Conservation (phyloP, 495 filamentous ascomycete species). For the Trichoderma parareesei region DNA sequence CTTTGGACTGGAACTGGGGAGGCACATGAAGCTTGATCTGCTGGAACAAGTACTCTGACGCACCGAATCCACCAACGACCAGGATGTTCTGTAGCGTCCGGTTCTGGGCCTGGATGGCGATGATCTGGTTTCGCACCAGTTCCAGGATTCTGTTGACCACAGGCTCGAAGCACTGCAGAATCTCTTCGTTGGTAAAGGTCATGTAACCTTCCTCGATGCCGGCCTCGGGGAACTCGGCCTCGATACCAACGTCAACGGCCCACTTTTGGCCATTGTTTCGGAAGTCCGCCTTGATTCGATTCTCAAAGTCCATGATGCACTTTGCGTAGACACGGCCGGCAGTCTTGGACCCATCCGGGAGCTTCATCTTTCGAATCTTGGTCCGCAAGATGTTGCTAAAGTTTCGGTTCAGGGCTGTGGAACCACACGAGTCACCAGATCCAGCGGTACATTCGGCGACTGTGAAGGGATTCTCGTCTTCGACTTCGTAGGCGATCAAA, state of each 20-base stretch:
- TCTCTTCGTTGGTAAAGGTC: conserved; percentile 77
- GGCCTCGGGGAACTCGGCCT: conserved; percentile 68
- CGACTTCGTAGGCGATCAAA: conserved; percentile 70
- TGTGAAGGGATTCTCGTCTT: conserved; percentile 66
- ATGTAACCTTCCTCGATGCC: conserved; percentile 73
- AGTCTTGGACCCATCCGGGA: conserved; percentile 66
- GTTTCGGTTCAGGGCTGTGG: conserved; percentile 65
- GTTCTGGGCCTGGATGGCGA: conserved; percentile 70
- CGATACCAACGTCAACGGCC: conserved; percentile 70
- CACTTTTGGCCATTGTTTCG: conserved; percentile 74
- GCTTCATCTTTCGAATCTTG: conserved; percentile 73
- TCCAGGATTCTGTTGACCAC: conserved; percentile 68
- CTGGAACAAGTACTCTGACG: conserved; percentile 72
- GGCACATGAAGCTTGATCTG: conserved; percentile 76
- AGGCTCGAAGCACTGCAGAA: conserved; percentile 69
- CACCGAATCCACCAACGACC: conserved; percentile 67
- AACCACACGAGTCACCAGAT: conserved; percentile 67
- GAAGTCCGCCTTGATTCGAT: conserved; percentile 73
- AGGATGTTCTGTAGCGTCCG: conserved; percentile 63
- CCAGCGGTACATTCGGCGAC: conserved; percentile 69
- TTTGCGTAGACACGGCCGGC: conserved; percentile 69
- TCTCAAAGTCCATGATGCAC: conserved; percentile 77
- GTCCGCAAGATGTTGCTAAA: conserved; percentile 68
- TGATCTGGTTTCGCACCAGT: conserved; percentile 68
- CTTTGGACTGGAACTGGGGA: conserved; percentile 72